Evolutionary conservation across 805 yeast genomes (phyloP), one percentile per base, ranked within the genome.

Genomic region (Metschnikowia gruessii): DNA sequence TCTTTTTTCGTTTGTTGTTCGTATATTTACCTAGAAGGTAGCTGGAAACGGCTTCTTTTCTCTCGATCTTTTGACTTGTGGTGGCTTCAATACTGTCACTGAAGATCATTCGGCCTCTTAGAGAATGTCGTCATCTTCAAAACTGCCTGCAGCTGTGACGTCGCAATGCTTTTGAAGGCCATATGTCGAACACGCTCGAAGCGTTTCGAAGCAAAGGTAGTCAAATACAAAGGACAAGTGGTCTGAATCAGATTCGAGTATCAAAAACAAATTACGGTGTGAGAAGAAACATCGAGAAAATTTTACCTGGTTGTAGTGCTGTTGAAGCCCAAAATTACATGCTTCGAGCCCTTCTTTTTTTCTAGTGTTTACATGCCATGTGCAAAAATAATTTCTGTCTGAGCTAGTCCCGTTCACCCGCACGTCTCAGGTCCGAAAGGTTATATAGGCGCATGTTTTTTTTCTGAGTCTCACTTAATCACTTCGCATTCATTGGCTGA

Each of bases 401-500:
- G 24, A 15, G 15, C 16, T 13, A 10, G 32, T 19, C 24, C 31
- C 42, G 38, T 34, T 39, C 40, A 34, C 15, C 47, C 48, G 48
- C 48, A 36, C 44, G 44, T 36, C 44, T 35, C 36, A 40, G 30
- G 41, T 35, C 48, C 48, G 41, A n/a, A 36, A 17, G 48, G 24
- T 12, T 35, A 29, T 39, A 38, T 42, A 49, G 44, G 46, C 51
- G 51, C 51, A 44, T 48, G 42, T 28, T 37, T 43, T 42, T 40
- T 41, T 21, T 4, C 24, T n/a, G 24, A 33, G 48, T 35, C 41
- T 32, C 29, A 18, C 30, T 31, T 18, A 45, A 38, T 49, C 45
- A 30, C 16, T 40, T 30, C 37, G 21, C 42, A 41, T 34, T 42
- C 49, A 49, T 49, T 45, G 52, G 52, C 52, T 39, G 52, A 39